A percentile compares a stretch with the other conserved stretches of the same genome.
phyloP scores from a whole-genome alignment of 164 flowering plant species.

The grape (Vitis vinifera) region ASM3070453v1 NC_081812.1:22815001-22815500 shows the following conservation, averaged over 20 bases:
- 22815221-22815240: neutral
- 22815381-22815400: no score
- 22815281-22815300: neutral
- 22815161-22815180: constrained; percentile 17
- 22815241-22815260: neutral
- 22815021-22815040: neutral
- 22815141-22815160: constrained; percentile 3
- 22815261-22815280: neutral
- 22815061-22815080: constrained; percentile 6
- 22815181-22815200: constrained; percentile 5
- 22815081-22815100: constrained; percentile 2
- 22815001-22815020: neutral
- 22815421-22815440: no score
- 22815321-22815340: neutral
- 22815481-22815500: no score
- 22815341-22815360: neutral
- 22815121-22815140: constrained; percentile 11
- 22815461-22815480: no score
- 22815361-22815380: no score
- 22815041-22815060: neutral
- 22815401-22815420: no score
- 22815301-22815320: neutral
- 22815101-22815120: constrained; percentile 9
- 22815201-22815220: constrained; percentile 1
- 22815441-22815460: no score